These are phyloP conservation scores for Ophiocytium majus DNA, from an alignment of 352 stramenopile genomes.

Conservation along the genomic window DNA sequence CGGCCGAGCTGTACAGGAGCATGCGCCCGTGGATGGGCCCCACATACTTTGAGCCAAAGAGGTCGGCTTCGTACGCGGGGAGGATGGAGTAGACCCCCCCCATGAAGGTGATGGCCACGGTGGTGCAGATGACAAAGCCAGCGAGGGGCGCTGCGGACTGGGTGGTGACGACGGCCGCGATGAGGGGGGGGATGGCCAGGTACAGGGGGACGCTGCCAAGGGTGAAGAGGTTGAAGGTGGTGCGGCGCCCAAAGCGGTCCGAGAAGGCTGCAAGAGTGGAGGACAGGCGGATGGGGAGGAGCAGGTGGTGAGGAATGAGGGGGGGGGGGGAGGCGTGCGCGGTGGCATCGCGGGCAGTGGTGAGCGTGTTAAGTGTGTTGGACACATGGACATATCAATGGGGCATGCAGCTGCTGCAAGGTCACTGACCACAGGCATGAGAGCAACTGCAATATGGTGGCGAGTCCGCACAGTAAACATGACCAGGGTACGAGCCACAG, in stretches of 20 bases:
- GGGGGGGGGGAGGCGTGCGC: too few species aligned
- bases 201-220: conserved; percentile 59
- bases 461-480: too few species aligned
- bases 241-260: conserved; percentile 59
- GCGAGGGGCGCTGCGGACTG: conserved; percentile 50
- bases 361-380: too few species aligned
- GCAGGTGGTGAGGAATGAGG: neutral
- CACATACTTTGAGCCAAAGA: conserved; percentile 62
- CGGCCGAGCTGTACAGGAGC: conserved; percentile 45
- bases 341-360: too few species aligned
- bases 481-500: too few species aligned
- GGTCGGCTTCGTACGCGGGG: conserved; percentile 60
- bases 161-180: conserved; percentile 51
- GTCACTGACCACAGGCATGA: too few species aligned
- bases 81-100: conserved; percentile 59
- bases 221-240: conserved; percentile 60
- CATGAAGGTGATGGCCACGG: conserved; percentile 60
- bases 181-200: conserved; percentile 50
- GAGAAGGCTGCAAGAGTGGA: conserved; percentile 44
- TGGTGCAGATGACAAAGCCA: conserved; percentile 50
- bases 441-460: too few species aligned
- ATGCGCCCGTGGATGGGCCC: conserved; percentile 60
- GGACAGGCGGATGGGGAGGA: neutral
- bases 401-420: too few species aligned
- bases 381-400: too few species aligned